Evolutionary conservation across 75 land plant genomes (phyloP).

Genomic region (Pinus albicaulis): DNA sequence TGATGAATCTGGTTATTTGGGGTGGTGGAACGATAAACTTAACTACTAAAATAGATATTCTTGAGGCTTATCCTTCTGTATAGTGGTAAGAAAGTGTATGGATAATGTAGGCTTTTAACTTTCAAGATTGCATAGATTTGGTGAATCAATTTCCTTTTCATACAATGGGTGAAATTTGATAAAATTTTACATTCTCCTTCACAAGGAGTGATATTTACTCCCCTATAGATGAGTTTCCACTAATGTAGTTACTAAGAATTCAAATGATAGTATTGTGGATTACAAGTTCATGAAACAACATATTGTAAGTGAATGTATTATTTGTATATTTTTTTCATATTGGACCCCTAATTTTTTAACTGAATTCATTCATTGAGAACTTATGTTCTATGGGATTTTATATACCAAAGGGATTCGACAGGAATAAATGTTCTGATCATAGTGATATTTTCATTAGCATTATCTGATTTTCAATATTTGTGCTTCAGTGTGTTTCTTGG

Average conservation of each 20-base stretch:
- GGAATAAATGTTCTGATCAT: no score
- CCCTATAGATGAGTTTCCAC: neutral
- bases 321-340: neutral
- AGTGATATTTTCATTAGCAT: no score
- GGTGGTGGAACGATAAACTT: neutral
- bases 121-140: neutral
- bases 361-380: neutral
- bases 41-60: neutral
- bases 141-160: neutral
- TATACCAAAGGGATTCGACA: constrained; percentile 10
- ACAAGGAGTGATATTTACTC: neutral
- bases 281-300: neutral
- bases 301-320: neutral
- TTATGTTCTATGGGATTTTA: no score
- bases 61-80: neutral
- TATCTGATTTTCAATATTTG: no score
- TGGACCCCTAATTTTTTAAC: neutral
- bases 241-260: neutral
- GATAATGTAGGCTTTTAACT: neutral
- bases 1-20: neutral
- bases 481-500: no score
- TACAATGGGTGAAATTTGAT: no score
- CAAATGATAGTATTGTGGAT: neutral
- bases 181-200: neutral
- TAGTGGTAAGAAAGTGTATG: no score